These are phyloP conservation scores for Ophiocordyceps sinensis DNA, from an alignment of 2,329 filamentous ascomycete species.

Conservation along the genomic window DNA sequence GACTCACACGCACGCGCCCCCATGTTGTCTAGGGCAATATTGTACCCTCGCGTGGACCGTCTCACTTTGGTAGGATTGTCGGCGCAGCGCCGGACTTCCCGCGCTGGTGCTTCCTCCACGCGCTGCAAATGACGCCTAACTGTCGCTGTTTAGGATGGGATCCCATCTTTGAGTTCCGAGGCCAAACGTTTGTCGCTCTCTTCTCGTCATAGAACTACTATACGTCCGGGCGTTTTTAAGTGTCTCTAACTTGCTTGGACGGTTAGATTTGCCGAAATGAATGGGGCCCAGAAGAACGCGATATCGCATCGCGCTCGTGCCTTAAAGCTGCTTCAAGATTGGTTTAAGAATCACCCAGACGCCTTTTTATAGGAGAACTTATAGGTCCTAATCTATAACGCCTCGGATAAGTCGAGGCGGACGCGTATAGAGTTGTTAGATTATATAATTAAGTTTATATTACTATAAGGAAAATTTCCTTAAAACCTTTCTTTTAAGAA, in stretches of 20 bases:
- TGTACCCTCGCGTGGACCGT: constrained; percentile 67
- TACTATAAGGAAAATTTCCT: too few species aligned
- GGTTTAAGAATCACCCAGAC: constrained; percentile 41
- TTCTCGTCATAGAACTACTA: too few species aligned
- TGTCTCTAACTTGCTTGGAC: background rate
- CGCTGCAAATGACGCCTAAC: background rate
- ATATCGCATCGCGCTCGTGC: constrained; percentile 86
- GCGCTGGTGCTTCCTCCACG: background rate
- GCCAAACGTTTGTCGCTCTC: constrained; percentile 48
- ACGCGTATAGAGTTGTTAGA: too few species aligned
- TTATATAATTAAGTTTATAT: too few species aligned
- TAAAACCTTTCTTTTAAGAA: too few species aligned
- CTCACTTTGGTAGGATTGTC: constrained; percentile 57
- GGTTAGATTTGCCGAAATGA: constrained; percentile 79
- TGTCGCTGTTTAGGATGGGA: constrained; percentile 61
- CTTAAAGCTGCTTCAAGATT: constrained; percentile 71
- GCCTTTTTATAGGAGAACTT: too few species aligned
- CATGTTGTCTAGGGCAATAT: constrained; percentile 51
- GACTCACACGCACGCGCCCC: background rate
- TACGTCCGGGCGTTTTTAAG: too few species aligned
- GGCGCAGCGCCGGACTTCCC: background rate
- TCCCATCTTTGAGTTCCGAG: constrained; percentile 86
- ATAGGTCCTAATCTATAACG: too few species aligned
- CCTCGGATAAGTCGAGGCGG: too few species aligned
- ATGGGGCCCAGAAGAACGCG: constrained; percentile 71